phyloP scores from a whole-genome alignment of 2,329 filamentous ascomycete genomes.

The Nigrospora sphaerica region DNA sequence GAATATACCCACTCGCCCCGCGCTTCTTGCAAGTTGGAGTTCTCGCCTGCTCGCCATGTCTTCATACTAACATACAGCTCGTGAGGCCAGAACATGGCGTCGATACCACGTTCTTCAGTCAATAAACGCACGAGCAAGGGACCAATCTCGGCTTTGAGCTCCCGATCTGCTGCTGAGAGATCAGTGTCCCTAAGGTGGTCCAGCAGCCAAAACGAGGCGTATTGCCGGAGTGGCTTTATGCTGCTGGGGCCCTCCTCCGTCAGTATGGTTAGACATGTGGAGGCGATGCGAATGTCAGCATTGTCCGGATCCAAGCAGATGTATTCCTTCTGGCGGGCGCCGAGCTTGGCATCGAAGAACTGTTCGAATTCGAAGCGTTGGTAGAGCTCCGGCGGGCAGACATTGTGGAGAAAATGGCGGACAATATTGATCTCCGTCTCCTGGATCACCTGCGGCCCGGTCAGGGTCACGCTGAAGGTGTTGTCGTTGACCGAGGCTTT shows the following conservation, averaged over 20 bases:
- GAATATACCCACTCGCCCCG: slow-evolving; percentile 22
- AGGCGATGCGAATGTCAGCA: slow-evolving; percentile 18
- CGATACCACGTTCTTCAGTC: slow-evolving; percentile 17
- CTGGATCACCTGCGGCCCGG: slow-evolving; percentile 13
- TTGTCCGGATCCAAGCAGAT: slow-evolving; percentile 25
- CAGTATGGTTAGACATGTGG: slow-evolving; percentile 18
- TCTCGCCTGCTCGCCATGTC: slow-evolving; percentile 18
- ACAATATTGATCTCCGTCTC: slow-evolving; percentile 23
- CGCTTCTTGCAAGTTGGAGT: slow-evolving; percentile 9
- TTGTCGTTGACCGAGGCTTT: slow-evolving; percentile 6
- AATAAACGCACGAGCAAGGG: slow-evolving; percentile 19
- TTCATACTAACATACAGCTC: slow-evolving; percentile 14
- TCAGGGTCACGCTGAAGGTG: background rate
- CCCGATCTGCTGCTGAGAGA: slow-evolving; percentile 16
- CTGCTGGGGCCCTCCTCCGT: slow-evolving; percentile 14
- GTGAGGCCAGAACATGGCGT: slow-evolving; percentile 21
- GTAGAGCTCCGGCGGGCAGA: slow-evolving; percentile 24
- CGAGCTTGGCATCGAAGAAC: slow-evolving; percentile 22
- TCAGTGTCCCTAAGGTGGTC: slow-evolving; percentile 17
- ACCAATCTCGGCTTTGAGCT: slow-evolving; percentile 19
- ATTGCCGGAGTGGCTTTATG: slow-evolving; percentile 12
- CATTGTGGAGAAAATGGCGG: slow-evolving; percentile 21
- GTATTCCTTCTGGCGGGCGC: slow-evolving; percentile 18
- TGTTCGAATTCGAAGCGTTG: slow-evolving; percentile 23
- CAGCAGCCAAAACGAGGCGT: slow-evolving; percentile 18